These are phyloP conservation scores for Nakaseomyces uthaithaninus DNA, from an alignment of 1,139 yeast genomes.

Conservation along the genomic window DNA sequence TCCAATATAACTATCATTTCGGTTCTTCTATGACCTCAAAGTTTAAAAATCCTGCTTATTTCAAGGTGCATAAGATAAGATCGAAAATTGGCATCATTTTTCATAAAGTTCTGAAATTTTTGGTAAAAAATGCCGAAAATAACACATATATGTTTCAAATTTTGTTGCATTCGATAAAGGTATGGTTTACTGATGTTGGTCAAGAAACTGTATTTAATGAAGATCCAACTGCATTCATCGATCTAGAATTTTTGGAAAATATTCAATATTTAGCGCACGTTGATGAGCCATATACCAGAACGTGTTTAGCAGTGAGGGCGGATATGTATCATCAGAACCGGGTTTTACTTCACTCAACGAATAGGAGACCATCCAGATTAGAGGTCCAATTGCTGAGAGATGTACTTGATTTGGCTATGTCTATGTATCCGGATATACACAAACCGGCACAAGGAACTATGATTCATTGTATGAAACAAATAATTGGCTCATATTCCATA, in stretches of 20 bases:
- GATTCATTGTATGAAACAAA: slow-evolving; percentile 62
- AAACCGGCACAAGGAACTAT: slow-evolving; percentile 65
- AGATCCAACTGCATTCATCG: slow-evolving; percentile 41
- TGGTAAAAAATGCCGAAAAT: slow-evolving; percentile 48
- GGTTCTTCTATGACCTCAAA: slow-evolving; percentile 39
- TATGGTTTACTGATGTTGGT: slow-evolving; percentile 83
- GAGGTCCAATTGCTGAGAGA: slow-evolving; percentile 63
- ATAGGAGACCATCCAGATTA: slow-evolving; percentile 58
- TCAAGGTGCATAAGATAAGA: slow-evolving; percentile 55
- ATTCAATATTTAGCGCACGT: slow-evolving; percentile 43
- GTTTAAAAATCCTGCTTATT: slow-evolving; percentile 45
- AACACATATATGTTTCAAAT: slow-evolving; percentile 64
- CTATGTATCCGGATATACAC: slow-evolving; percentile 66
- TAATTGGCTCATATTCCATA: slow-evolving; percentile 58
- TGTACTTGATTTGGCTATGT: slow-evolving; percentile 58
- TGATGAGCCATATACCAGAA: slow-evolving; percentile 62
- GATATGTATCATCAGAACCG: slow-evolving; percentile 72
- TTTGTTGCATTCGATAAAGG: slow-evolving; percentile 56
- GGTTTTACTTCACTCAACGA: slow-evolving; percentile 65
- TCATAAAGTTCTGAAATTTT: slow-evolving; percentile 48
- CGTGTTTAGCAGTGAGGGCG: slow-evolving; percentile 68
- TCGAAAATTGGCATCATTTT: slow-evolving; percentile 57
- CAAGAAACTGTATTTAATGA: slow-evolving; percentile 58
- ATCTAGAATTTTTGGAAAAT: slow-evolving; percentile 41
- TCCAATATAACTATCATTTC: slow-evolving; percentile 47